Base-by-base conservation (phyloP, 306 rosid species). In the Canavalia ensiformis region DNA sequence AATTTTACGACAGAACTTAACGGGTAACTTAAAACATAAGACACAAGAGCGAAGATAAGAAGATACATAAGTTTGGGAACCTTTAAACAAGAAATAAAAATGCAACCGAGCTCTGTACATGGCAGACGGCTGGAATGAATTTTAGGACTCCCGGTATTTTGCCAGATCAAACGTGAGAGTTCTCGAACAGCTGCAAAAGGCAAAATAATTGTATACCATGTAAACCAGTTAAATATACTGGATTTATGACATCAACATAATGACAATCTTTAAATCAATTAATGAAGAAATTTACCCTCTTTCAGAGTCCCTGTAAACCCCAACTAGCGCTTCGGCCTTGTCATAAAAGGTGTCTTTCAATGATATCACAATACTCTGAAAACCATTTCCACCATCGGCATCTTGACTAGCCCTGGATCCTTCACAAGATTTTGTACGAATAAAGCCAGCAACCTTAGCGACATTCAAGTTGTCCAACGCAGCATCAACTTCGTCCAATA, bases 401-500 rank as follows among this genome's bases (percentile, higher is more conserved):
- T 92, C 99, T 80, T 90, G 94, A 86, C 74, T 88, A 80, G 47
- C 68, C 81, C 99, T 88, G 8, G 92, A 93, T 71, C 94, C 98
- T 80, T 85, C 98, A 42, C 97, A 91, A 49, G 99, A 94, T 81
- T 90, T 96, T 3, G 98, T 77, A 75, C 99, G 99, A 88, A 96
- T 93, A 83, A 93, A 96, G 72, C 99, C 97, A 35, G 99, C 99
- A 76, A 96, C 99, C 90, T 93, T 96, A 0, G 99, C 89, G 1
- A 96, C 99, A 72, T 96, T 96, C 85, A 96, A 88, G 97, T 96
- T 96, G 87, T 96, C 99, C 78, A 96, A 86, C 9, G 99, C 99
- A 72, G 98, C 99, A 85, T 96, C 99, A 50, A 96, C 99, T 90
- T 96, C 99, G 70, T 96, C 99, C 94, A 96, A 83, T 85, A 96